Conservation (phyloP, 176 grass and related monocot species). For the Hyparrhenia diplandra region DNA sequence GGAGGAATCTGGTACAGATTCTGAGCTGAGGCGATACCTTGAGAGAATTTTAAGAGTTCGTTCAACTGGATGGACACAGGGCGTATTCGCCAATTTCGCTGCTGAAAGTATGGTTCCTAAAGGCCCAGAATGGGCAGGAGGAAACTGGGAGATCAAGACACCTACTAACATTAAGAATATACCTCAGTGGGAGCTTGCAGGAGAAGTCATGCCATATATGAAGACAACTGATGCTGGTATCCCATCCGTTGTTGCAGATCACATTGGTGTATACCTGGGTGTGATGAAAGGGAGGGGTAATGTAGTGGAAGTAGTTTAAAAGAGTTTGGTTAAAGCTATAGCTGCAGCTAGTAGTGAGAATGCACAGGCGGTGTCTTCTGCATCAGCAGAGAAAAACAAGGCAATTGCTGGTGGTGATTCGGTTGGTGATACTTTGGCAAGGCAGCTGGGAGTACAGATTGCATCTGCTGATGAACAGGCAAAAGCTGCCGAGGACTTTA, state of each 20-base stretch:
- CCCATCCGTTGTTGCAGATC: conserved; percentile 84
- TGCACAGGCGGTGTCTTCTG: conserved; percentile 32
- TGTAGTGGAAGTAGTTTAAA: conserved; percentile 93
- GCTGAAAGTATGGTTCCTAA: conserved; percentile 99
- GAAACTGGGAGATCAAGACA: conserved; percentile 99
- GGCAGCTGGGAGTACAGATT: conserved; percentile 63
- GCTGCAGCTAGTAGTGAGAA: conserved; percentile 62
- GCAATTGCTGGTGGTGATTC: conserved; percentile 43
- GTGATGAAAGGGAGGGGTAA: conserved; percentile 83
- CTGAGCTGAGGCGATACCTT: conserved; percentile 86
- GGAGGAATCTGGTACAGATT: conserved; percentile 79
- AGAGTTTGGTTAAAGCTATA: conserved; percentile 82
- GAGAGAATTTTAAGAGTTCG: conserved; percentile 96
- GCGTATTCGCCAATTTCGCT: conserved; percentile 93
- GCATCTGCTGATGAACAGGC: conserved; percentile 80
- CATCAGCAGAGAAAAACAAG: conserved; percentile 41
- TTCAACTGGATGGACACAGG: conserved; percentile 94
- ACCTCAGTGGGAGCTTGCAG: conserved; percentile 95
- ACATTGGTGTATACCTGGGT: conserved; percentile 98
- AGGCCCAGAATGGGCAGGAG: conserved; percentile 94
- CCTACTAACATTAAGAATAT: conserved; percentile 71
- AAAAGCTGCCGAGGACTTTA: conserved; percentile 90
- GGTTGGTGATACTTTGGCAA: conserved; percentile 67
- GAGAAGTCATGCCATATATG: conserved; percentile 99
- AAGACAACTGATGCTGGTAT: conserved; percentile 79